These are phyloP conservation scores for Dendrobium officinale DNA, from an alignment of 106 monocot genomes.

Conservation along the genomic window DNA sequence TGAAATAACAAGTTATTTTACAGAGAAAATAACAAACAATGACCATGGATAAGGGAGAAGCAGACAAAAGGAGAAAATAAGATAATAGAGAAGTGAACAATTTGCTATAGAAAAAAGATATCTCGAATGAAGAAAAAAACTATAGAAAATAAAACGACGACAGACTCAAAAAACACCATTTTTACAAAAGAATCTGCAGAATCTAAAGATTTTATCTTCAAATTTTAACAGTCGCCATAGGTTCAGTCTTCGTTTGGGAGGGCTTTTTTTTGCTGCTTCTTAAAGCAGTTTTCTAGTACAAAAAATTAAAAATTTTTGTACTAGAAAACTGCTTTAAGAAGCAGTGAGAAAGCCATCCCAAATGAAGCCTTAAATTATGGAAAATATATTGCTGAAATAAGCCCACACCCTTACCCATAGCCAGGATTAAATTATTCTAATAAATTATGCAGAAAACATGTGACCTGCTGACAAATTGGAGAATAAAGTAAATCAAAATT, in stretches of 20 bases:
- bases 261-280: too few species aligned
- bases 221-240: not conserved
- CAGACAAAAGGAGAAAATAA: not conserved
- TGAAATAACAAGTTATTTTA: too few species aligned
- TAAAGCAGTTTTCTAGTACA: too few species aligned
- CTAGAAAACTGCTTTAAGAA: too few species aligned
- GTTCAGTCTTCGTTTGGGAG: not conserved
- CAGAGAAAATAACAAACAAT: too few species aligned
- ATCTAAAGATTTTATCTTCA: not conserved
- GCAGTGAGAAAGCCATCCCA: too few species aligned
- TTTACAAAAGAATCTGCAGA: not conserved
- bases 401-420: too few species aligned
- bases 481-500: not conserved
- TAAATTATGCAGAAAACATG: not conserved
- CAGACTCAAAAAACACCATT: not conserved
- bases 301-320: too few species aligned
- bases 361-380: too few species aligned
- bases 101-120: not conserved
- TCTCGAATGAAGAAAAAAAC: not conserved
- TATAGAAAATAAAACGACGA: not conserved
- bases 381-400: too few species aligned
- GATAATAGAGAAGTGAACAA: not conserved
- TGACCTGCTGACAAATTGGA: not conserved
- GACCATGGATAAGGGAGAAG: too few species aligned
- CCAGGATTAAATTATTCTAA: not conserved